Evolutionary conservation across 352 stramenopile genomes (phyloP), one percentile per base, ranked within the genome.

Genomic region (Phytophthora pisi): DNA sequence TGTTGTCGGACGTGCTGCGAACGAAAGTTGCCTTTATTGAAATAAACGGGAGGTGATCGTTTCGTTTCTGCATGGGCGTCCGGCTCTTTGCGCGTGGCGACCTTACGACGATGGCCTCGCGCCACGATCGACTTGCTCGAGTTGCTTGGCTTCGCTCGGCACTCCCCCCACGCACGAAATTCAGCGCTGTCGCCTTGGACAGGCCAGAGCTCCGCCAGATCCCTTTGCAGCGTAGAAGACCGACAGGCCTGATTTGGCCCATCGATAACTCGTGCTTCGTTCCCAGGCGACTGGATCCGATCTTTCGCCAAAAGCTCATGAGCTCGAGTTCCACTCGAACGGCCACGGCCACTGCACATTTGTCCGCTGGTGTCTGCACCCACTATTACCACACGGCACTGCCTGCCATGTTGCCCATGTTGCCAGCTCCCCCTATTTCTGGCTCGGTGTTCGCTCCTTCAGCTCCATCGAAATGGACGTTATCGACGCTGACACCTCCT

Each of bases 31-130:
- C 3, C 18, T 3, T 16, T 10, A 18, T 31, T 54, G 10, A 63
- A 63, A 2, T 46, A 38, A 73, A 42, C 47, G 60, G 30, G 64
- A 60, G 60, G 2, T 16, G 10, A 5, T 0, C 8, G 34, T 5
- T n/a, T 45, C 16, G 24, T 28, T 51, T 51, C 43, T 66, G 55
- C 51, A 3, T 34, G 7, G 9, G 0, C 24, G 34, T 51, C 50
- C 56, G 54, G 24, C 54, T 61, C 23, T 63, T 45, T 72, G 65
- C 51, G 24, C 65, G 46, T 31, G n/a, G 18, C 66, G 61, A 74
- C 64, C 51, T 34, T 59, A 74, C 67, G 56, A 74, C 56, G 34
- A 28, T 18, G 43, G 49, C 56, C 51, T 67, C 45, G 26, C 54
- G 62, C 51, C 26, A 70, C 57, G 49, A 74, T 60, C 20, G 61